Percentiles rank a stretch among this genome's conserved stretches.
Conservation (phyloP, 176 grass and related monocot genomes). For the Panicum miliaceum region DNA sequence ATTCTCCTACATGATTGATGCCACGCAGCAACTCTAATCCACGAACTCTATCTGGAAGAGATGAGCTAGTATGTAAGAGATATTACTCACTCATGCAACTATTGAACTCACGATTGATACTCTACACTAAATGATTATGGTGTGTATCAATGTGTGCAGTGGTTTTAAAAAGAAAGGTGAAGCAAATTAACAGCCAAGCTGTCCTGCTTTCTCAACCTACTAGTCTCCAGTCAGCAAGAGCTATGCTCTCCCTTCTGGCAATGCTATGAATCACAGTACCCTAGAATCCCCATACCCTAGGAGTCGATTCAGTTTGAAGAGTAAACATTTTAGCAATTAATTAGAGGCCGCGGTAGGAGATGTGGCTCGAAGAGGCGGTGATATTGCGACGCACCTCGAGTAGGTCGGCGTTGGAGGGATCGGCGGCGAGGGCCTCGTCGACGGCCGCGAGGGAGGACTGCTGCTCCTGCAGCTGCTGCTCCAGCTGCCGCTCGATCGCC, state of each 20-base stretch:
- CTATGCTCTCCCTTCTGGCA: background rate
- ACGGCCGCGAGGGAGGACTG: slow-evolving; percentile 77
- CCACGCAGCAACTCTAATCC: background rate
- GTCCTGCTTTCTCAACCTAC: background rate
- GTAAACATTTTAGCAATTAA: background rate
- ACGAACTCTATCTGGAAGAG: slow-evolving; percentile 10
- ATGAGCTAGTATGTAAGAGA: slow-evolving; percentile 14
- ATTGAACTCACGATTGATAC: background rate
- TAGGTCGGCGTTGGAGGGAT: slow-evolving; percentile 76
- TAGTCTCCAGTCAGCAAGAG: background rate
- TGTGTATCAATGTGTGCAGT: background rate
- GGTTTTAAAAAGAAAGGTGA: background rate
- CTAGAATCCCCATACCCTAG: slow-evolving; percentile 1
- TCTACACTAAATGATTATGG: background rate
- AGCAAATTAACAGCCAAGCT: background rate
- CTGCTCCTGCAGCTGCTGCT: slow-evolving; percentile 83
- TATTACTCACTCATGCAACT: background rate
- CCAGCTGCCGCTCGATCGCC: slow-evolving; percentile 81
- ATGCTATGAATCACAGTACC: background rate
- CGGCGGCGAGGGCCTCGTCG: slow-evolving; percentile 82
- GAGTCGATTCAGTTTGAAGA: background rate
- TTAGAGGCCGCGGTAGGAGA: background rate
- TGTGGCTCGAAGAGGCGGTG: too few species aligned
- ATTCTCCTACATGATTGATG: background rate
- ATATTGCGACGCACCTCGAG: slow-evolving; percentile 47